phyloP scores from a whole-genome alignment of 129 eudicot genomes.

The Centaurea solstitialis region DNA sequence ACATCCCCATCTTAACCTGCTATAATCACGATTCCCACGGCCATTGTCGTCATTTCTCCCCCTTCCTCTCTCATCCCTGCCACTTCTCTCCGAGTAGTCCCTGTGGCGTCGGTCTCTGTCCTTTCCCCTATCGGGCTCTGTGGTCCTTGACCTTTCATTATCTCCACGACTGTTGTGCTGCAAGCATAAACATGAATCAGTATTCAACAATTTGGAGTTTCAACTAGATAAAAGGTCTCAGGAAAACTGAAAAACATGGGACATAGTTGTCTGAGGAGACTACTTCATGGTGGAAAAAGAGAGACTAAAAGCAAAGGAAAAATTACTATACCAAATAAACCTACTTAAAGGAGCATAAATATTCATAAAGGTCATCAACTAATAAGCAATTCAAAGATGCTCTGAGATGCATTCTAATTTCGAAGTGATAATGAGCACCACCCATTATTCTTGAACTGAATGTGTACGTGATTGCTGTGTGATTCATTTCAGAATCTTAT shows the following conservation, averaged over 20 bases:
- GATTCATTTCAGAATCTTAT: background rate
- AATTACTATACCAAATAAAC: background rate
- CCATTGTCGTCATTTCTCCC: conserved; percentile 55
- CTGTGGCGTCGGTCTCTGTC: conserved; percentile 49
- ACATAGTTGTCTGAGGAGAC: background rate
- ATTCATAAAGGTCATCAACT: background rate
- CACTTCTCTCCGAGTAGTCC: conserved; percentile 46
- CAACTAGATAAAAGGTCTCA: background rate
- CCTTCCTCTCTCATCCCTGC: conserved; percentile 59
- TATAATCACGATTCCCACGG: conserved; percentile 56
- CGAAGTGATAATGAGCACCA: background rate
- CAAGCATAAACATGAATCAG: background rate
- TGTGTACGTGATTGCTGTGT: background rate
- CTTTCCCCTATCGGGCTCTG: conserved; percentile 49
- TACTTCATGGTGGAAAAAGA: background rate
- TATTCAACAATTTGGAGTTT: background rate
- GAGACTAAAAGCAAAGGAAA: background rate
- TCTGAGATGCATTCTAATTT: background rate
- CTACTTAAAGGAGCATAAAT: background rate
- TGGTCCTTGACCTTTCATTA: conserved; percentile 41
- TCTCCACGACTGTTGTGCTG: conserved; percentile 56
- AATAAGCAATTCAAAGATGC: background rate
- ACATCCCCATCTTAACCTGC: conserved; percentile 48
- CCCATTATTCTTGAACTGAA: background rate
- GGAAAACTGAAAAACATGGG: background rate